A percentile compares a stretch with the other conserved stretches of the same genome.
These are phyloP conservation scores for Suillus luteus DNA, from an alignment of 768 basidiomycete genomes.

Conservation along the genomic window DNA sequence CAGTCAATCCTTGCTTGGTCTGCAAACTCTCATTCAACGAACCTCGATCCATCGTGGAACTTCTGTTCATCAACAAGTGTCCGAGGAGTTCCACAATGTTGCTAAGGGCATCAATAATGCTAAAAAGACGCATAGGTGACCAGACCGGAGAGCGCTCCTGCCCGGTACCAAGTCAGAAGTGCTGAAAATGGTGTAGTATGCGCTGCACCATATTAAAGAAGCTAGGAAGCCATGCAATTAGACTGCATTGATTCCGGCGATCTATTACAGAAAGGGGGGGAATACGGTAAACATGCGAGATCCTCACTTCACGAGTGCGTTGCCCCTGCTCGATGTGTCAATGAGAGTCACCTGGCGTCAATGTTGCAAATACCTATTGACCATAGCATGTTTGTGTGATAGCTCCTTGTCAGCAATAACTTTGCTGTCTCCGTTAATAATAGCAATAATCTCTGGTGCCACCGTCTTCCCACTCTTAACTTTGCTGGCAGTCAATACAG, in stretches of 20 bases:
- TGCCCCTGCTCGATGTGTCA: conserved; percentile 18
- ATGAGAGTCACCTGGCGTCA: too few species aligned
- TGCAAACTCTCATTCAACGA: background rate
- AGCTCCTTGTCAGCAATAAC: too few species aligned
- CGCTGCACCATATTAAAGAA: background rate
- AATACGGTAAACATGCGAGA: background rate
- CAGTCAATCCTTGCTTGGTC: background rate
- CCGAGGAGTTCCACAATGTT: background rate
- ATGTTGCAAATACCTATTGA: too few species aligned
- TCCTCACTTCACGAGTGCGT: conserved; percentile 7
- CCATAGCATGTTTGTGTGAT: too few species aligned
- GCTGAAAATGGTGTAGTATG: background rate
- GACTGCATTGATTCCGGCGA: background rate
- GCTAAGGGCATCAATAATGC: background rate
- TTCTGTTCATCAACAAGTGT: background rate
- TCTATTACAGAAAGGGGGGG: background rate
- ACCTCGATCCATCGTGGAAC: background rate
- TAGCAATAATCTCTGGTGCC: conserved; percentile 27
- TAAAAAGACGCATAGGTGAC: background rate
- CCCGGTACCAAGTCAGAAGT: background rate
- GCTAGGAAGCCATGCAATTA: background rate
- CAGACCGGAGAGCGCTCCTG: background rate
- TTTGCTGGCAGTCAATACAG: conserved; percentile 69
- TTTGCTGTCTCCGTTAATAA: too few species aligned
- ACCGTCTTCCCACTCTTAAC: conserved; percentile 55